phyloP scores from a whole-genome alignment of 2,329 filamentous ascomycete species.

The Diaporthe sp. region DNA sequence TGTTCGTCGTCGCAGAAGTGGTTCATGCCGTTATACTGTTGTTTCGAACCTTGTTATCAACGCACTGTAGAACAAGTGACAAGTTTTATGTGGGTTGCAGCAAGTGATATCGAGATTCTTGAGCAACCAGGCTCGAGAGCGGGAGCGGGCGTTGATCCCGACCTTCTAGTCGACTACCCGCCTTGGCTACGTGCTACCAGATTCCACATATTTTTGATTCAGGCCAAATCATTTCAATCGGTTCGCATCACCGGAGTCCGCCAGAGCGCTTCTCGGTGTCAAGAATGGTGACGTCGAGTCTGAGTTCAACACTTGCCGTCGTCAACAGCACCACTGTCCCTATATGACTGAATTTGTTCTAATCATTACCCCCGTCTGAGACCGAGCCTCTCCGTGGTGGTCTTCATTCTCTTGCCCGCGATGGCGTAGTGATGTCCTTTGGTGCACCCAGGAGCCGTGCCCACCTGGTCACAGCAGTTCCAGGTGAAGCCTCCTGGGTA shows the following conservation, averaged over 20 bases:
- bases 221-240: not conserved
- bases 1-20: no score
- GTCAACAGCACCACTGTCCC: not conserved
- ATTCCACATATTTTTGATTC: not conserved
- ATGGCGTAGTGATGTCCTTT: constrained; percentile 37
- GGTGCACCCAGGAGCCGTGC: constrained; percentile 36
- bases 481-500: constrained; percentile 48
- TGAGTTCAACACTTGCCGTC: not conserved
- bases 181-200: not conserved
- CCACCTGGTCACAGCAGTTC: constrained; percentile 46
- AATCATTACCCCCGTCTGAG: not conserved
- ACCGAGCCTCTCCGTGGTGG: not conserved
- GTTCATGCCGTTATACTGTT: no score
- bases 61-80: no score
- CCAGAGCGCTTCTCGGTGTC: not conserved
- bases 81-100: no score
- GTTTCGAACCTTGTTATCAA: no score
- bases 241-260: not conserved
- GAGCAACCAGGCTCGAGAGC: no score
- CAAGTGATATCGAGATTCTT: no score
- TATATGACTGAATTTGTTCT: not conserved
- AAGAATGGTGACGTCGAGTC: not conserved
- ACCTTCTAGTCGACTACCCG: no score
- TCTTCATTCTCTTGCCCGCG: constrained; percentile 18
- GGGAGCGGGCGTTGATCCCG: no score